Percentiles rank a stretch among this genome's conserved stretches.
phyloP scores from a whole-genome alignment of 75 land plant species.

The Pinus tabuliformis region DNA sequence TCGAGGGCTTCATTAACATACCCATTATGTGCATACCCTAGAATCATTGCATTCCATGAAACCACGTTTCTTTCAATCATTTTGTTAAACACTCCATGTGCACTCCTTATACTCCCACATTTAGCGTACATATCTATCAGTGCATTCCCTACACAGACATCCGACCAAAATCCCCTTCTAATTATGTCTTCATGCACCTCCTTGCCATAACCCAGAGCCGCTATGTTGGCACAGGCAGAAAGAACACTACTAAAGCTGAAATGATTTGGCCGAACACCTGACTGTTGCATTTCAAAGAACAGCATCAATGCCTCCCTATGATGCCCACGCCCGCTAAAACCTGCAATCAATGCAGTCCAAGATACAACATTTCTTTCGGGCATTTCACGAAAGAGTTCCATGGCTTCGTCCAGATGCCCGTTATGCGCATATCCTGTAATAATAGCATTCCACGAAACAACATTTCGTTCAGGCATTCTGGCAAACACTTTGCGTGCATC shows the following conservation, averaged over 20 bases:
- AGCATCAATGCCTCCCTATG: neutral
- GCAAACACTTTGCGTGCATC: slow-evolving; percentile 19
- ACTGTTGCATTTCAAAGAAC: neutral
- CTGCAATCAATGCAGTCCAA: slow-evolving; percentile 22
- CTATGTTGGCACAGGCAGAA: slow-evolving; percentile 29
- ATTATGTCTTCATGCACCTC: slow-evolving; percentile 17
- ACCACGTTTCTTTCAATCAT: slow-evolving; percentile 14
- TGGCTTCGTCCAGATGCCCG: slow-evolving; percentile 11
- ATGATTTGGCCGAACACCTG: neutral
- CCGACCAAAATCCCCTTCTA: neutral
- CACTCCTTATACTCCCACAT: slow-evolving; percentile 2
- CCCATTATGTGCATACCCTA: slow-evolving; percentile 3
- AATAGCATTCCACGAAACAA: slow-evolving; percentile 56
- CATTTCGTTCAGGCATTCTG: slow-evolving; percentile 28
- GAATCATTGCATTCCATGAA: slow-evolving; percentile 34
- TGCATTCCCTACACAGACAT: neutral
- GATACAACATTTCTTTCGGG: slow-evolving; percentile 10
- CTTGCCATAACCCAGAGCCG: slow-evolving; percentile 25
- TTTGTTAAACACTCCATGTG: slow-evolving; percentile 13
- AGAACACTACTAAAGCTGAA: slow-evolving; percentile 9
- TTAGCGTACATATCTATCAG: slow-evolving; percentile 15
- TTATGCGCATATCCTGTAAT: slow-evolving; percentile 46
- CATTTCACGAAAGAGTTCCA: slow-evolving; percentile 19
- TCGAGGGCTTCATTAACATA: neutral
- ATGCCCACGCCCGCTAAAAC: neutral